phyloP scores from a whole-genome alignment of 2,329 filamentous ascomycete species.

The Verticillium klebahnii region DNA sequence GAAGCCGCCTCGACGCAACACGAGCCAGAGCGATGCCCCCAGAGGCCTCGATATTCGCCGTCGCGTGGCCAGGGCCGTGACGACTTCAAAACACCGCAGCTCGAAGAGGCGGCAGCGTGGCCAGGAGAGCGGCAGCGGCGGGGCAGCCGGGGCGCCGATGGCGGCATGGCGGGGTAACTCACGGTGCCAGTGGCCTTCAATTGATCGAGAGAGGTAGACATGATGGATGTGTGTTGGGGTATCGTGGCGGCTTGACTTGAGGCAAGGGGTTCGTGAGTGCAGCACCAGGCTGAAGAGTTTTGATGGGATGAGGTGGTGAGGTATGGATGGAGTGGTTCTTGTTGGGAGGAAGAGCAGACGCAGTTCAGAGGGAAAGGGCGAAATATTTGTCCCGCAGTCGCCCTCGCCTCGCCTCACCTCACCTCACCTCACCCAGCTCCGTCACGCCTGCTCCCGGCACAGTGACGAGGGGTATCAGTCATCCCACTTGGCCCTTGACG shows the following conservation, averaged over 20 bases:
- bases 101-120: background rate
- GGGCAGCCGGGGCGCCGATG: conserved; percentile 14
- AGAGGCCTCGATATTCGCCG: background rate
- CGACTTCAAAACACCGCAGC: background rate
- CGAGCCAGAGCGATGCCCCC: background rate
- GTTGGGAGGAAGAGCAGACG: conserved; percentile 1
- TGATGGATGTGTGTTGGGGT: conserved; percentile 31
- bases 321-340: conserved; percentile 2
- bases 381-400: conserved; percentile 1
- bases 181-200: conserved; percentile 96
- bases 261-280: conserved; percentile 6
- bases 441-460: too few species aligned
- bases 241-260: conserved; percentile 4
- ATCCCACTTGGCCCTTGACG: background rate
- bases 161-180: conserved; percentile 42
- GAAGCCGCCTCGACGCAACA: background rate
- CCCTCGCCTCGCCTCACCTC: background rate
- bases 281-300: conserved; percentile 10
- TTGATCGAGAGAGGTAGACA: conserved; percentile 91
- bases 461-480: background rate
- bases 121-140: conserved; percentile 4
- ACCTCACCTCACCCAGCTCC: background rate
- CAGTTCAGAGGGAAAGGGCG: background rate
- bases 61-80: background rate
- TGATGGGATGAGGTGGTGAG: background rate